These are phyloP conservation scores for Tetrastigma voinierianum DNA, from an alignment of 164 flowering plant genomes.

Conservation along the genomic window DNA sequence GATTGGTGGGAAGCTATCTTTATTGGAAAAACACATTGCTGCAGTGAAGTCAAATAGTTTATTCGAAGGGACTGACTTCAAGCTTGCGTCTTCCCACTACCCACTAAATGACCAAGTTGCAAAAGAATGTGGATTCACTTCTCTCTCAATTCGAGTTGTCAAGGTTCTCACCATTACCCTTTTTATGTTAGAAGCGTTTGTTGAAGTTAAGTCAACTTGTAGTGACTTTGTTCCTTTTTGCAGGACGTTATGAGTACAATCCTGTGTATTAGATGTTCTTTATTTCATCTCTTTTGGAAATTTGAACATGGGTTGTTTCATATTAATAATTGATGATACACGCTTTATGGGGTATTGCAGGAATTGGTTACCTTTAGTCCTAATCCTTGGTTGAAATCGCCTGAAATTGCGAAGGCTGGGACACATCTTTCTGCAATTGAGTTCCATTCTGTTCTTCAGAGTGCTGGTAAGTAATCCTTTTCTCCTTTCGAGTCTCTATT, in stretches of 20 bases:
- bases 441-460: constrained; percentile 78
- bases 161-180: constrained; percentile 39
- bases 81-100: constrained; percentile 72
- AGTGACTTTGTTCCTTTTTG: background rate
- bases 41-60: constrained; percentile 44
- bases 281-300: background rate
- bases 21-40: constrained; percentile 69
- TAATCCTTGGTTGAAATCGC: constrained; percentile 61
- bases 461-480: constrained; percentile 43
- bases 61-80: constrained; percentile 94
- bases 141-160: constrained; percentile 83
- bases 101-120: constrained; percentile 66
- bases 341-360: constrained; percentile 33
- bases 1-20: constrained; percentile 78
- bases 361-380: constrained; percentile 85
- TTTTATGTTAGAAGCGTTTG: background rate
- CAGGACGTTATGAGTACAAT: too few relatives aligned
- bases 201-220: background rate
- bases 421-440: constrained; percentile 81
- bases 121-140: constrained; percentile 84
- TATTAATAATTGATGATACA: background rate
- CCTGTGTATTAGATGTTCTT: too few relatives aligned
- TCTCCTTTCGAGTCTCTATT: too few relatives aligned
- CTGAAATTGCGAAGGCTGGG: constrained; percentile 76
- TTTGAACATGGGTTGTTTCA: background rate